Evolutionary conservation across 306 rosid genomes (phyloP).

Genomic region (Prunus davidiana): DNA sequence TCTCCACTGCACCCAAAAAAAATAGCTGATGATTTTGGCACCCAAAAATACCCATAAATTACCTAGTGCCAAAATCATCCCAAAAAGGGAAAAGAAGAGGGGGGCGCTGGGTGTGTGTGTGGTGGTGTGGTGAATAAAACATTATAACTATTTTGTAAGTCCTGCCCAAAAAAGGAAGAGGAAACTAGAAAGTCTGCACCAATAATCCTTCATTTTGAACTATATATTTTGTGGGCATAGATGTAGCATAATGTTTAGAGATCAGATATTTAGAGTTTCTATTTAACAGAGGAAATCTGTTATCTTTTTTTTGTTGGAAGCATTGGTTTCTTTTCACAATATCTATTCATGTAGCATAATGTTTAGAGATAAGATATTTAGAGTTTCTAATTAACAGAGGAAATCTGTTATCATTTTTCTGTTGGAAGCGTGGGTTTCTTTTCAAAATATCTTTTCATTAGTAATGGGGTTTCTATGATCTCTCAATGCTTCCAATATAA

Average conservation of each 20-base stretch:
- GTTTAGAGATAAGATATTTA: not conserved
- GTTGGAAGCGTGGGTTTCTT: slow-evolving; percentile 2
- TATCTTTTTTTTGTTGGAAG: not conserved
- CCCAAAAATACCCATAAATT: no score
- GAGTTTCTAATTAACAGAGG: not conserved
- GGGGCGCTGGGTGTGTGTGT: no score
- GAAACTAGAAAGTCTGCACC: not conserved
- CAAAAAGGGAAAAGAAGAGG: no score
- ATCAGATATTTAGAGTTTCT: not conserved
- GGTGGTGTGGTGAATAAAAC: not conserved
- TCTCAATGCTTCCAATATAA: not conserved
- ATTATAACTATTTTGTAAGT: not conserved
- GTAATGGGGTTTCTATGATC: not conserved
- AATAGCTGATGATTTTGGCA: no score
- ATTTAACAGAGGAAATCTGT: not conserved
- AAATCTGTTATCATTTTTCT: not conserved
- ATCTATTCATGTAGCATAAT: not conserved
- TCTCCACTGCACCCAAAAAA: not conserved
- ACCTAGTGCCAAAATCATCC: no score
- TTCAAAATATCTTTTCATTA: not conserved
- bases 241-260: not conserved
- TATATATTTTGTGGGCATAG: not conserved
- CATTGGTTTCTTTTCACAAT: not conserved
- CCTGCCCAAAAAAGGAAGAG: not conserved
- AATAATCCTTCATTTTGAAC: not conserved